Evolutionary conservation across 441 rosid species (phyloP).

Genomic region (Arabidopsis lyrata): DNA sequence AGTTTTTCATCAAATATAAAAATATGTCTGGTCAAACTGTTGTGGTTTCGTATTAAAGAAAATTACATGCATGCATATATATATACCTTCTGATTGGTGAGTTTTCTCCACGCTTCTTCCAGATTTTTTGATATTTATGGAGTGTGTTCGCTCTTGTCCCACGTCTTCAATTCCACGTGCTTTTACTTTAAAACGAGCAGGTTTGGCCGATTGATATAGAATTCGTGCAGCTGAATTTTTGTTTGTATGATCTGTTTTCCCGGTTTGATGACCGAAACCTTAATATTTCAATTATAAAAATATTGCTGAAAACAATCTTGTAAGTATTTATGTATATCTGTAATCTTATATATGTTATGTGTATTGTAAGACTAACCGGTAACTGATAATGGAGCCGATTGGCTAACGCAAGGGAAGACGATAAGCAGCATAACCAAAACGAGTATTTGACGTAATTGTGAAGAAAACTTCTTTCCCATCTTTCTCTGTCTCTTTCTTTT

Average conservation of each 20-base stretch:
- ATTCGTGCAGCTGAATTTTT: background rate
- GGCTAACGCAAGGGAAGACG: conserved; percentile 2
- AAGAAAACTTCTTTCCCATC: conserved; percentile 9
- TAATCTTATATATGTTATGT: background rate
- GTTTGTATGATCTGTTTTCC: background rate
- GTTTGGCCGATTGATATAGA: background rate
- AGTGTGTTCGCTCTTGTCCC: background rate
- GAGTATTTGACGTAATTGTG: background rate
- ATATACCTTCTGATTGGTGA: background rate
- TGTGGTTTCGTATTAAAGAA: no score
- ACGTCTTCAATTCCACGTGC: background rate
- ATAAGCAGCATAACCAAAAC: conserved; percentile 2
- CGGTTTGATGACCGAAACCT: no score
- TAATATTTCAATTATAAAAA: background rate
- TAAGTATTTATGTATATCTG: background rate
- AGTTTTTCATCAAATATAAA: no score
- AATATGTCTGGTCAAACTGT: no score
- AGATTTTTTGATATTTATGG: background rate
- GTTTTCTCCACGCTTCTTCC: background rate
- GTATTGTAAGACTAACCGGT: conserved; percentile 3
- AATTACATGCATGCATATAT: no score
- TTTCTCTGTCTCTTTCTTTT: background rate
- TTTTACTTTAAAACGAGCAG: background rate
- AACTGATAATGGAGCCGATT: background rate
- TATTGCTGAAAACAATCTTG: background rate